Conservation (phyloP, 202 grass and related monocot species). For the Saccharum hybrid region DNA sequence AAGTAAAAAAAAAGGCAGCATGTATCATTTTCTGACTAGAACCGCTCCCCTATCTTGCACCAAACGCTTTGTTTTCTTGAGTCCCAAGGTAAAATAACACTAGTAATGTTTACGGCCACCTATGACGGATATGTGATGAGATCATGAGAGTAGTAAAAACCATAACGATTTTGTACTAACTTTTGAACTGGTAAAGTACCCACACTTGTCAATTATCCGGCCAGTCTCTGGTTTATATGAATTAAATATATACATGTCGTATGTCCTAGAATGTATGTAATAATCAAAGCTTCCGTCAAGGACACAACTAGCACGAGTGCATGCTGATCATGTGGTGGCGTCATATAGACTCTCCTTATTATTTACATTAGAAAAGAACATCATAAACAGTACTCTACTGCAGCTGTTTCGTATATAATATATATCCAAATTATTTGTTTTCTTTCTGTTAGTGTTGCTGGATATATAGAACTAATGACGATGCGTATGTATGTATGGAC, state of each 20-base stretch:
- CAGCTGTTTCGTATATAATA: too few species aligned
- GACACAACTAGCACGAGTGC: not conserved
- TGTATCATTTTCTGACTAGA: not conserved
- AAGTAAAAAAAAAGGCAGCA: not conserved
- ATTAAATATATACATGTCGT: not conserved
- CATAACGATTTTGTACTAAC: not conserved
- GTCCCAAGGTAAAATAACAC: too few species aligned
- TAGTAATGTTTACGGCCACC: not conserved
- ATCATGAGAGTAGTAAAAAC: conserved; percentile 15
- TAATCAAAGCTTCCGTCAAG: not conserved
- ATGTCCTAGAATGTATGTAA: not conserved
- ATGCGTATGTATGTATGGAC: not conserved
- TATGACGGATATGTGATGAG: too few species aligned
- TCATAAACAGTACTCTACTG: too few species aligned
- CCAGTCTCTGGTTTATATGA: not conserved
- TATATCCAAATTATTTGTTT: too few species aligned
- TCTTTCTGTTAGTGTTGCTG: too few species aligned
- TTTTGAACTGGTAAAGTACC: not conserved
- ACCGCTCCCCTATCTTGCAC: not conserved
- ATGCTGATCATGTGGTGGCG: not conserved
- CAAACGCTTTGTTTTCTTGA: conserved; percentile 8
- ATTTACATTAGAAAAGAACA: too few species aligned
- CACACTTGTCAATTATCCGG: not conserved
- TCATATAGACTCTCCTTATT: not conserved
- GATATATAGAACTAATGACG: not conserved